Conservation (phyloP, 1,284 basidiomycete species). For the Cerioporus squamosus region DNA sequence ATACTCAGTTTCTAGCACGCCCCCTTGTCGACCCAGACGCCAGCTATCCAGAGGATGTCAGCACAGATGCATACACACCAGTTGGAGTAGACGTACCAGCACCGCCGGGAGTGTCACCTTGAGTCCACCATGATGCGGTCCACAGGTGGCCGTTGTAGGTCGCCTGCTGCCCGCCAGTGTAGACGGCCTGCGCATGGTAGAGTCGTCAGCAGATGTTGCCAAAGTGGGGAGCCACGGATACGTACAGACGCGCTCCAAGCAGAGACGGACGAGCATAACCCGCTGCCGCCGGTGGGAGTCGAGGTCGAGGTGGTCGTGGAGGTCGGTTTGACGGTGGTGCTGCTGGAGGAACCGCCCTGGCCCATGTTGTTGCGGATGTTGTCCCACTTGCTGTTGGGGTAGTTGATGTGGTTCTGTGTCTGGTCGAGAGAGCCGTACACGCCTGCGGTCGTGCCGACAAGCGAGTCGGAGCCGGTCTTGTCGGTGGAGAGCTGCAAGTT, state of each 20-base stretch:
- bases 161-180: constrained; percentile 53
- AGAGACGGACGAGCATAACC: constrained; percentile 37
- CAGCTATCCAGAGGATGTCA: constrained; percentile 32
- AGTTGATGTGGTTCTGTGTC: constrained; percentile 74
- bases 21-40: constrained; percentile 63
- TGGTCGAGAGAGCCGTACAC: constrained; percentile 60
- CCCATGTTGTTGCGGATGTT: constrained; percentile 71
- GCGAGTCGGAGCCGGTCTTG: constrained; percentile 58
- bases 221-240: not conserved
- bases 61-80: constrained; percentile 15
- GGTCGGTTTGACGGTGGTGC: constrained; percentile 29
- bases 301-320: constrained; percentile 22
- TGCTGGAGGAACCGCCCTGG: constrained; percentile 30
- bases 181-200: constrained; percentile 37
- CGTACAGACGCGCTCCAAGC: constrained; percentile 51
- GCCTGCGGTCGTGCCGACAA: constrained; percentile 53
- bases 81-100: constrained; percentile 30
- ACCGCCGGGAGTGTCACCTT: constrained; percentile 61
- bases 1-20: constrained; percentile 42
- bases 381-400: constrained; percentile 70
- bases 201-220: not conserved
- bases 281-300: constrained; percentile 43
- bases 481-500: constrained; percentile 62
- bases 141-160: constrained; percentile 60
- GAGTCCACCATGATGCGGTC: constrained; percentile 69